Conservation (phyloP, 2,329 filamentous ascomycete species). For the Calonectria montana region DNA sequence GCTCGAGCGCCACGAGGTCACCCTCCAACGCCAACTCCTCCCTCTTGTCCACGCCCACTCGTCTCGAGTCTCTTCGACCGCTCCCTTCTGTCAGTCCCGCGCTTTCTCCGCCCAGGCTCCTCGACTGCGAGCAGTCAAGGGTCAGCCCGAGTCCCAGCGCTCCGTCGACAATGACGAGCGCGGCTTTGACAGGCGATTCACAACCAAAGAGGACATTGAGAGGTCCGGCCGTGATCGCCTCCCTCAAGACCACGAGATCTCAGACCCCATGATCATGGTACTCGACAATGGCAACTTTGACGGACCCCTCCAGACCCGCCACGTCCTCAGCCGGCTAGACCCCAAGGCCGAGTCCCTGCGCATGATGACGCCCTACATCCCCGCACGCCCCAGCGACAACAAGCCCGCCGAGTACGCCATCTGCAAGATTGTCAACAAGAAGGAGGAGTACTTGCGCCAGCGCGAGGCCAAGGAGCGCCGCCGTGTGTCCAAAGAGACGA, state of each 20-base stretch:
- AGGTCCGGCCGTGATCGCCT: slow-evolving; percentile 51
- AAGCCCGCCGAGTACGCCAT: slow-evolving; percentile 60
- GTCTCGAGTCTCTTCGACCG: neutral
- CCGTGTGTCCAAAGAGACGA: slow-evolving; percentile 54
- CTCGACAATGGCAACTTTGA: slow-evolving; percentile 53
- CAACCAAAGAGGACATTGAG: slow-evolving; percentile 46
- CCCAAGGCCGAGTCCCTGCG: slow-evolving; percentile 51
- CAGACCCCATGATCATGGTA: slow-evolving; percentile 54
- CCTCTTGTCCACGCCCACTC: slow-evolving; percentile 25
- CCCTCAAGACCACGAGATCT: slow-evolving; percentile 59
- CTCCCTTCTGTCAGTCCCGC: slow-evolving; percentile 27
- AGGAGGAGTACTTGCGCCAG: slow-evolving; percentile 57
- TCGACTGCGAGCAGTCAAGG: slow-evolving; percentile 20
- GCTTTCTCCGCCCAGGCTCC: slow-evolving; percentile 22
- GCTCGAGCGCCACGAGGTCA: slow-evolving; percentile 42
- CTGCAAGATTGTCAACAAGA: slow-evolving; percentile 77
- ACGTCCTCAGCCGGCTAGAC: slow-evolving; percentile 56
- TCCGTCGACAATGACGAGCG: slow-evolving; percentile 32
- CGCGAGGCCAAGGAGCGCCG: slow-evolving; percentile 57
- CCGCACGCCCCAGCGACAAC: slow-evolving; percentile 42
- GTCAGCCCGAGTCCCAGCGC: neutral
- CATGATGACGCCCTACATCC: slow-evolving; percentile 53
- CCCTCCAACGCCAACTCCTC: slow-evolving; percentile 38
- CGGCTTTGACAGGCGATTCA: slow-evolving; percentile 49
- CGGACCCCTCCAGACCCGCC: slow-evolving; percentile 51